phyloP scores from a whole-genome alignment of 768 basidiomycete genomes.

The Scleroderma citrinum region DNA sequence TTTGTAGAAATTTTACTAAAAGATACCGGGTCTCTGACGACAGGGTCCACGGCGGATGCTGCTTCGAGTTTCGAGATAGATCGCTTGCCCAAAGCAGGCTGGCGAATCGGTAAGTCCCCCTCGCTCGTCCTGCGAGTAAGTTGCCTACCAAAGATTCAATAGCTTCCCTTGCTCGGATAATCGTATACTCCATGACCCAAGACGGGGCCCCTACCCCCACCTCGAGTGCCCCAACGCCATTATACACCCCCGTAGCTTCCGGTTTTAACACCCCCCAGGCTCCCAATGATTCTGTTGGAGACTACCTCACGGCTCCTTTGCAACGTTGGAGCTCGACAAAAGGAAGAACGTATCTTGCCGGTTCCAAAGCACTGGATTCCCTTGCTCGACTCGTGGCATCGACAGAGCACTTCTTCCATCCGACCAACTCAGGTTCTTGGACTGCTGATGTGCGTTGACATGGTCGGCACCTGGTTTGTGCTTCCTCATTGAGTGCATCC shows the following conservation, averaged over 20 bases:
- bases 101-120: conserved; percentile 45
- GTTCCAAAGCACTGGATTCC: conserved; percentile 83
- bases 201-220: conserved; percentile 60
- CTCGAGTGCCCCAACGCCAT: conserved; percentile 54
- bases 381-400: conserved; percentile 85
- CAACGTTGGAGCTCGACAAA: conserved; percentile 37
- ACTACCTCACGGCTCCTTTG: conserved; percentile 56
- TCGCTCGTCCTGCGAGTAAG: background rate
- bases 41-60: conserved; percentile 59
- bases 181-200: conserved; percentile 85
- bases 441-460: conserved; percentile 37
- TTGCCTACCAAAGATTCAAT: background rate
- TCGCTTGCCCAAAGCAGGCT: conserved; percentile 42
- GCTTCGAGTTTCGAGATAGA: conserved; percentile 33
- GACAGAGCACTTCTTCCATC: conserved; percentile 93
- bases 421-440: conserved; percentile 87
- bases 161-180: conserved; percentile 77
- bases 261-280: conserved; percentile 50
- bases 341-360: conserved; percentile 60
- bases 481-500: background rate
- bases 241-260: conserved; percentile 64
- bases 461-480: background rate
- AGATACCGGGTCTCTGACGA: conserved; percentile 68
- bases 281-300: conserved; percentile 41
- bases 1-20: conserved; percentile 62